Base-by-base conservation (phyloP, 169 alveolate species). In the Cyclospora cayetanensis region DNA sequence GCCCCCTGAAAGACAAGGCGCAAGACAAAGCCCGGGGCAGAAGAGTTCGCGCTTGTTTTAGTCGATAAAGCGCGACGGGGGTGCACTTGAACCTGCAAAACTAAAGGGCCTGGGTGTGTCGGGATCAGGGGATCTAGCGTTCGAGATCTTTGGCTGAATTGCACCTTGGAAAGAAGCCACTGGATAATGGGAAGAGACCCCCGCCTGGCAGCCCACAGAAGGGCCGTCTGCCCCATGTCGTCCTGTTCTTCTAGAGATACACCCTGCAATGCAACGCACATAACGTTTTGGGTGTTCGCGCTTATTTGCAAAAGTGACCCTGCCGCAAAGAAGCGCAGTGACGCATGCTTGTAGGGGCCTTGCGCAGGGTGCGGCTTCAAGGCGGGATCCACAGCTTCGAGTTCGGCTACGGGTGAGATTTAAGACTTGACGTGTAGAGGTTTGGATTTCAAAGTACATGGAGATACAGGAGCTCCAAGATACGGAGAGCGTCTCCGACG, bases 161-260 rank as follows among this genome's bases (percentile, higher is more conserved):
- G 9, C 34, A 37, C 91, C 68, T 34, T 12, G 1, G 90, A 29
- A 29, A 97, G 86, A 63, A 97, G 93, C 99, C 99, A 97, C 93
- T 97, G 99, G 52, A 96, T 94, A 41, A 95, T 93, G 68, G 94
- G 91, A 85, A 91, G 94, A 74, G 92, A 93, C n/a, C 98, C 98
- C 85, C 98, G 94, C 84, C 96, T 94, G 31, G 97, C 95, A 34
- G 98, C 96, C 93, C 95, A 95, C 95, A 97, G 93, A 63, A 97
- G 91, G 15, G 98, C 98, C 25, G 98, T 97, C 27, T 96, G 96
- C 0, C 99, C 99, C 91, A 86, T 74, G 42, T 90, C 95, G 82
- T 97, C 98, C 84, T 97, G 99, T 85, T 96, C 98, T 90, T 97
- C 98, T 42, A 97, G 93, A 41, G 98, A 96, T 53, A 95, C 96